Evolutionary conservation across 306 rosid genomes (phyloP), one percentile per base, ranked within the genome.

Genomic region (Cucurbita moschata): DNA sequence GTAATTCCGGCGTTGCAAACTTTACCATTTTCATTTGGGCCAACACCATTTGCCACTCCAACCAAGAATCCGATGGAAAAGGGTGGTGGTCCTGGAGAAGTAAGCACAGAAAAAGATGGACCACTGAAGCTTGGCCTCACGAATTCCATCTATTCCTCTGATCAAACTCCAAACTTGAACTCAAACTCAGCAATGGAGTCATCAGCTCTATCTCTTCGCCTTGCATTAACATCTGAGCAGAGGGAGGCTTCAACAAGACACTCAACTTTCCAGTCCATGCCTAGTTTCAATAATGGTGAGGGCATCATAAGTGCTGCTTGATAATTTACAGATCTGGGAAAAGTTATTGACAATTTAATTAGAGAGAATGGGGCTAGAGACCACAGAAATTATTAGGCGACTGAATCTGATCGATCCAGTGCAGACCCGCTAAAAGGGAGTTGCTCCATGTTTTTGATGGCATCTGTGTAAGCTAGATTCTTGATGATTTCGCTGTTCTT

Each of bases 231-330:
- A 16, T 79, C 89, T 49, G 87, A 87, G 75, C 87, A 86, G 4
- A 80, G 86, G 73, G 95, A 83, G 12, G 73, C 86, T 35, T 73
- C 91, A 8, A 78, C 92, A 55, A 86, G 88, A 82, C 96, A 76
- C 69, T 61, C 86, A 15, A 75, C 91, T 77, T 85, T 91, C 79
- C 88, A 85, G 66, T 65, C 82, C 42, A 82, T 83, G 79, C 69
- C 90, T 14, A 72, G 86, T 80, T 91, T 94, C 79, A 84, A 74
- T 75, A 88, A 87, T 16, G 88, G 97, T 43, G 99, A 94, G 76
- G 77, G 75, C 78, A 76, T 86, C 77, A 89, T 95, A 76, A 83
- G 85, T 15, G 99, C 89, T 78, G 88, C 99, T 74, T 91, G 62
- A 90, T 52, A 47, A 26, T 42, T 37, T 53, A 52, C 23, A 21